Conservation (phyloP, 106 monocot species). For the Narthecium ossifragum region DNA sequence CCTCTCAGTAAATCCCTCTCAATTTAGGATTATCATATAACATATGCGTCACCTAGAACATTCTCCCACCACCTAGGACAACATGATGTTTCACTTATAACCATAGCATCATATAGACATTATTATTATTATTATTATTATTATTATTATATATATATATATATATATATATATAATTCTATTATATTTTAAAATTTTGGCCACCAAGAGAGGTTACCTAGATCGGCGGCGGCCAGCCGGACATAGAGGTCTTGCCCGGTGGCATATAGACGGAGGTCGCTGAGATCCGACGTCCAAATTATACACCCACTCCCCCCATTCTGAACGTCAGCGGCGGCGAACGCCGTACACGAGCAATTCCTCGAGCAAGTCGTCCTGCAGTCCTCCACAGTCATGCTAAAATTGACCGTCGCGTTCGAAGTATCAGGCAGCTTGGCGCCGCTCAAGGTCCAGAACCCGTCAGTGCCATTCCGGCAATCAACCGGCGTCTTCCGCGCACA, state of each 20-base stretch:
- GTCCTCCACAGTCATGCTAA: not conserved
- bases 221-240: slow-evolving; percentile 25
- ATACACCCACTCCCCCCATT: slow-evolving; percentile 39
- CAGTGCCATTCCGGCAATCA: slow-evolving; percentile 3
- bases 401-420: not conserved
- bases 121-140: no score
- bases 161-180: no score
- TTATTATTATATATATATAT: no score
- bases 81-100: no score
- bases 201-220: no score
- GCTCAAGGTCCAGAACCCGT: not conserved
- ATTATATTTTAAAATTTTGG: no score
- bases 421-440: slow-evolving; percentile 13
- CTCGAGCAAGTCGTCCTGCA: slow-evolving; percentile 28
- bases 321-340: slow-evolving; percentile 27
- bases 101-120: no score
- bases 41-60: no score
- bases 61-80: no score
- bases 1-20: no score
- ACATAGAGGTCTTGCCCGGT: slow-evolving; percentile 43
- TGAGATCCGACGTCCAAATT: slow-evolving; percentile 32
- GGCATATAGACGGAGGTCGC: slow-evolving; percentile 29
- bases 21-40: no score
- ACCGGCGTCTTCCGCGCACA: not conserved
- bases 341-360: slow-evolving; percentile 60